Conservation (phyloP, 148 eudicot genomes). For the Beta vulgaris region DNA sequence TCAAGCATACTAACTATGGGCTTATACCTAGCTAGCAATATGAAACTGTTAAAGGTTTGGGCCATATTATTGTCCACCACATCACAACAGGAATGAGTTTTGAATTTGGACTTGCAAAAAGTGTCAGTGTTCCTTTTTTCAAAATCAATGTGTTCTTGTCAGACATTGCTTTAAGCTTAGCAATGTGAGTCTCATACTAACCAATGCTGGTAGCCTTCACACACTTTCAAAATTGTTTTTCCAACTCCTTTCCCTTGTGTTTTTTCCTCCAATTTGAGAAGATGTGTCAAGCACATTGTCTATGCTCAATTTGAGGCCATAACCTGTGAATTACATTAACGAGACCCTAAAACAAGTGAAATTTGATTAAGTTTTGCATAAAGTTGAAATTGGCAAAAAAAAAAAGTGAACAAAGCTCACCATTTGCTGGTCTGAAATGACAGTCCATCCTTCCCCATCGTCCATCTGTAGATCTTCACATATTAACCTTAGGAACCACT, state of each 20-base stretch:
- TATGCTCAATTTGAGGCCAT: background rate
- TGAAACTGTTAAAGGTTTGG: background rate
- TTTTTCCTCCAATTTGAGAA: background rate
- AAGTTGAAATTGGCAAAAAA: too few relatives aligned
- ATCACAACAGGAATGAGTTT: background rate
- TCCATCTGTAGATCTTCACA: background rate
- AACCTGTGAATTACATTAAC: background rate
- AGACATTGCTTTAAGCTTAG: background rate
- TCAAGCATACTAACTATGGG: too few relatives aligned
- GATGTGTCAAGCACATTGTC: conserved; percentile 8
- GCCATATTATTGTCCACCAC: conserved; percentile 8
- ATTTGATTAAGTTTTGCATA: too few relatives aligned
- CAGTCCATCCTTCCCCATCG: background rate
- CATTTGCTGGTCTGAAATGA: too few relatives aligned
- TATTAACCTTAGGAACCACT: background rate
- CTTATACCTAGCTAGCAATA: background rate
- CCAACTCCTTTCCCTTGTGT: background rate
- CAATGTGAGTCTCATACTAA: background rate
- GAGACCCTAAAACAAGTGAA: background rate
- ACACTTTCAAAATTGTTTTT: conserved; percentile 9
- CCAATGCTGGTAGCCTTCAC: background rate
- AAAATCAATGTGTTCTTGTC: background rate
- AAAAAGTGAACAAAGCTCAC: too few relatives aligned
- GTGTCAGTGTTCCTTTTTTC: background rate
- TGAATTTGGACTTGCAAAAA: background rate